Base-by-base conservation (phyloP, 208 protist species). In the Crithidia thermophila region DNA sequence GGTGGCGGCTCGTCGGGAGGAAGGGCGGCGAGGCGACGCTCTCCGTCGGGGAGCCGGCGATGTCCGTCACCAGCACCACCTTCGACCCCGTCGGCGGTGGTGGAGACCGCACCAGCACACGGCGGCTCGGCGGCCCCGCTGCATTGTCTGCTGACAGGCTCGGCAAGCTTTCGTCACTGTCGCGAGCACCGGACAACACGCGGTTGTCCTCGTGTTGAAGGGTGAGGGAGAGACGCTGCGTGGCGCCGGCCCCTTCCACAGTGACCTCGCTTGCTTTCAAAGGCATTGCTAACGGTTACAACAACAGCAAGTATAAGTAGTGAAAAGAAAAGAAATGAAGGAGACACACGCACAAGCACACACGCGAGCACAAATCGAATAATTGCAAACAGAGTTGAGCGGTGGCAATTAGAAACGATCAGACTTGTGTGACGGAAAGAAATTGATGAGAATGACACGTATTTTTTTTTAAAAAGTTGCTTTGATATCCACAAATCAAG, bases 21-120 rank as follows among this genome's bases (percentile, higher is more conserved):
- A 77, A 80, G 6, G 78, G 72, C 25, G 78, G 72, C 14, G 67
- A 64, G 20, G 60, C 60, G 11, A 69, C 55, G 39, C 39, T 71
- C 43, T 67, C 53, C 2, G 52, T 33, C 20, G 52, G 51, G 5
- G 68, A 56, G 50, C 31, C 21, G 30, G 18, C 25, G 13, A 43
- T 33, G 56, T 65, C 47, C n/a, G n/a, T n/a, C n/a, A n/a, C n/a
- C n/a, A n/a, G n/a, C n/a, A n/a, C n/a, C n/a, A n/a, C n/a, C n/a
- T n/a, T n/a, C n/a, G n/a, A n/a, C n/a, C n/a, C n/a, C n/a, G n/a
- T n/a, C n/a, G n/a, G n/a, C n/a, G 33, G 21, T 30, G 27, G 55
- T 40, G 37, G 45, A 45, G 4, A 58, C 23, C 49, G 27, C 18
- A 51, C 34, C 14, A 36, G 34, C 2, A 36, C 34, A 14, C 31